Evolutionary conservation across 768 basidiomycete genomes (phyloP).

Genomic region (Mycena venus): DNA sequence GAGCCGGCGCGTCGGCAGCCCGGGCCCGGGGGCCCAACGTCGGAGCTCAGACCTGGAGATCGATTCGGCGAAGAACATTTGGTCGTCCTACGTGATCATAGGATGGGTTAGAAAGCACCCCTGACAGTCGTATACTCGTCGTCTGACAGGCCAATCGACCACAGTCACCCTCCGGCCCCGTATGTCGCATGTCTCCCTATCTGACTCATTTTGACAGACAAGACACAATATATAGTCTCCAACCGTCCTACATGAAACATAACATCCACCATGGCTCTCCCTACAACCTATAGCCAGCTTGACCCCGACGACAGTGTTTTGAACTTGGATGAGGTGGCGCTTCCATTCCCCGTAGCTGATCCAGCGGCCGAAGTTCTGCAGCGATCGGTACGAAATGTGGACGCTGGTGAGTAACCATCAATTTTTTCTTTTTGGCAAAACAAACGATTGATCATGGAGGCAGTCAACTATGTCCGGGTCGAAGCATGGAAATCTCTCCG

Average conservation of each 20-base stretch:
- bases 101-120: no score
- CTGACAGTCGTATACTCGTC: no score
- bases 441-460: not conserved
- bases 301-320: not conserved
- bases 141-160: no score
- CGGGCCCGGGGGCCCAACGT: no score
- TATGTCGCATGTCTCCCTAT: no score
- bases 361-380: not conserved
- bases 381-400: not conserved
- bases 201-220: no score
- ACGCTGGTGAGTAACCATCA: not conserved
- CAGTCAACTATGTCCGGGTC: not conserved
- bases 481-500: conserved; percentile 10
- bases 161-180: no score
- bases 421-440: not conserved
- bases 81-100: no score
- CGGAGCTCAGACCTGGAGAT: no score
- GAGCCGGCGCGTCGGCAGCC: no score
- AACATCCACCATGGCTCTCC: not conserved
- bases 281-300: not conserved
- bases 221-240: no score
- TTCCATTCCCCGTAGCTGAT: not conserved
- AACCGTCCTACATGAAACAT: not conserved
- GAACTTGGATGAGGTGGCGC: not conserved
- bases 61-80: no score